Base-by-base conservation (phyloP, 768 basidiomycete species). In the Lentinula sp. region DNA sequence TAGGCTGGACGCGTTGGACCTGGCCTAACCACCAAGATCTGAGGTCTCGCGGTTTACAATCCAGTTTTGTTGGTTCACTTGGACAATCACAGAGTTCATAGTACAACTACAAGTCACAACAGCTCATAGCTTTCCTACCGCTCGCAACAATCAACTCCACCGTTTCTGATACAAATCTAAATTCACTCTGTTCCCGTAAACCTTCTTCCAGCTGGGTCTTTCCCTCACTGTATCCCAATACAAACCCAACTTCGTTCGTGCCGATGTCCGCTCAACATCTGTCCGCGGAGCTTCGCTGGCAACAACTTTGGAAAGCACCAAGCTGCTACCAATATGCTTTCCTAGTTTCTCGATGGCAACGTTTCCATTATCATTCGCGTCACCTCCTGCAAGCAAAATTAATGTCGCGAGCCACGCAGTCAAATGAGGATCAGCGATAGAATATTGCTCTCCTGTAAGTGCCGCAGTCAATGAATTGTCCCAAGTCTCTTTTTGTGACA, bases 371-470 rank as follows among this genome's bases (percentile, higher is more conserved):
- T 87, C 82, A 5, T 63, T 70, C 1, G 66, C 69, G 28, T 70
- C 70, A 0, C 83, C 90, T 1, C 87, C 89, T 1, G 81, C 76
- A 18, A 91, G 75, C 54, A 66, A 70, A 21, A 85, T 81, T 4
- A 93, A 65, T 31, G 84, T 80, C 9, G 83, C 74, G 35, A 94
- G 69, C 91, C 91, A 95, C 31, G 84, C 85, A 8, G 84, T 85
- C 18, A 93, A 80, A 68, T 93, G 92, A 59, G 93, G 74, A 69
- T 95, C 93, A 13, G 87, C 89, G 51, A 92, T 73, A 5, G 88
- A 91, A 66, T 93, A 70, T 64, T 95, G 91, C 67, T 95, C 92
- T 16, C 93, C 93, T 90, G 37, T 35, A 15, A 40, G 16, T 65
- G 37, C 8, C 10, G 9, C 10, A 16, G 35, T 37, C 37, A 55